Conservation (phyloP, 2,329 filamentous ascomycete species). For the Fusarium nematophilum region DNA sequence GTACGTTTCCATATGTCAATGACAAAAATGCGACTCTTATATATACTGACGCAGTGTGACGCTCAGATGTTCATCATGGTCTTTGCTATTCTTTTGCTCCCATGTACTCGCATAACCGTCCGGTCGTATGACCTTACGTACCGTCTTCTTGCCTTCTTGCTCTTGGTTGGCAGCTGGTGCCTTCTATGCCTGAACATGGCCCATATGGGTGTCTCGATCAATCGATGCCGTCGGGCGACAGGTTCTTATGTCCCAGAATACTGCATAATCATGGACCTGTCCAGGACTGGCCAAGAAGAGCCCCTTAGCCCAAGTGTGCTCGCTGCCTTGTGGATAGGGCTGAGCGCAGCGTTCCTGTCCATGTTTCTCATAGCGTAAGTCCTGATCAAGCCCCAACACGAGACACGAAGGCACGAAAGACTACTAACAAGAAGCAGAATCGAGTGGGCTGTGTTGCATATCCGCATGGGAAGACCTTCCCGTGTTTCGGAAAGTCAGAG, state of each 20-base stretch:
- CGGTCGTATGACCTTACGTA: constrained; percentile 1
- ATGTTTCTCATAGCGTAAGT: constrained; percentile 2
- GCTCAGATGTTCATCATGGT: neutral
- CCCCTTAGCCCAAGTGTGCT: neutral
- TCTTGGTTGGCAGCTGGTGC: constrained; percentile 4
- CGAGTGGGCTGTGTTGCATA: neutral
- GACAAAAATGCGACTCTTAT: neutral
- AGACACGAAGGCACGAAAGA: neutral
- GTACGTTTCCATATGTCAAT: constrained; percentile 2
- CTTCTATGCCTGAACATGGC: neutral
- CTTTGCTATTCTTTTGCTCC: neutral
- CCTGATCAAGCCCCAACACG: neutral
- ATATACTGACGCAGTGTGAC: neutral
- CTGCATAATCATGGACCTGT: neutral
- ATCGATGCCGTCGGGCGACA: neutral
- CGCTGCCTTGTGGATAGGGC: neutral
- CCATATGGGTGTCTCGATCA: neutral
- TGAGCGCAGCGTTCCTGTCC: neutral
- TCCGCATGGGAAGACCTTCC: neutral
- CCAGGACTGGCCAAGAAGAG: neutral
- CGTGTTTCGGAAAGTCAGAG: neutral
- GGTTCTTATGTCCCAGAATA: neutral
- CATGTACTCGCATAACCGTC: neutral
- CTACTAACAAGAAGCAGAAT: constrained; percentile 2
- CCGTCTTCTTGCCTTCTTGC: constrained; percentile 1